Conservation (phyloP, 202 grass and related monocot genomes). For the Panicum virgatum region DNA sequence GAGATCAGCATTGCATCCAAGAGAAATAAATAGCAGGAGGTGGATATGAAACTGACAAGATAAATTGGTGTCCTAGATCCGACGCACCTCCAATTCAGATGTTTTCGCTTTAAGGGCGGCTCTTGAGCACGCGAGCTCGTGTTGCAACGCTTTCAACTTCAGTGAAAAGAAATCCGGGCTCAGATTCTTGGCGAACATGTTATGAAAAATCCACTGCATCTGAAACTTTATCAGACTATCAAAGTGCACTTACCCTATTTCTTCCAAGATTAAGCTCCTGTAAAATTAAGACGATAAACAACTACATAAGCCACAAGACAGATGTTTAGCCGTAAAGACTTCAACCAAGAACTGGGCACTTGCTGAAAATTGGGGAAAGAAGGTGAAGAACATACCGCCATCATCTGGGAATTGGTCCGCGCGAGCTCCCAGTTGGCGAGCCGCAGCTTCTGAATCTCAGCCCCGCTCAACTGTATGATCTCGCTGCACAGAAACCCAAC, state of each 20-base stretch:
- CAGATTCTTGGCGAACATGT: not conserved
- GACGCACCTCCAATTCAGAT: slow-evolving; percentile 42
- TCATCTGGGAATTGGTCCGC: slow-evolving; percentile 47
- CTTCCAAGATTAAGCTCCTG: slow-evolving; percentile 60
- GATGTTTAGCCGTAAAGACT: not conserved
- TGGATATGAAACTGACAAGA: not conserved
- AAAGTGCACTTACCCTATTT: slow-evolving; percentile 46
- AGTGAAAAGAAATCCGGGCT: not conserved
- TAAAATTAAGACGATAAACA: not conserved
- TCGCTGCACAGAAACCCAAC: slow-evolving; percentile 41
- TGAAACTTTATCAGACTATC: slow-evolving; percentile 4
- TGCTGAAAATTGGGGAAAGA: not conserved
- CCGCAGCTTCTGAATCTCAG: slow-evolving; percentile 53
- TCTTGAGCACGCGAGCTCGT: slow-evolving; percentile 52
- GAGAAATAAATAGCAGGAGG: not conserved
- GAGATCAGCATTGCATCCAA: not conserved
- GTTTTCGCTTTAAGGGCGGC: slow-evolving; percentile 45
- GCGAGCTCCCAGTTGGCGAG: slow-evolving; percentile 56
- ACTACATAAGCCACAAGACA: not conserved
- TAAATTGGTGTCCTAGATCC: not conserved
- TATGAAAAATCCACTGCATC: not conserved
- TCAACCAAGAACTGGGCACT: not conserved
- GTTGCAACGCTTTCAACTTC: slow-evolving; percentile 55
- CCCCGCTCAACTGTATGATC: slow-evolving; percentile 34
- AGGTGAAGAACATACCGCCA: slow-evolving; percentile 33